Base-by-base conservation (phyloP, 1,284 basidiomycete species). In the Xanthoconium separans region DNA sequence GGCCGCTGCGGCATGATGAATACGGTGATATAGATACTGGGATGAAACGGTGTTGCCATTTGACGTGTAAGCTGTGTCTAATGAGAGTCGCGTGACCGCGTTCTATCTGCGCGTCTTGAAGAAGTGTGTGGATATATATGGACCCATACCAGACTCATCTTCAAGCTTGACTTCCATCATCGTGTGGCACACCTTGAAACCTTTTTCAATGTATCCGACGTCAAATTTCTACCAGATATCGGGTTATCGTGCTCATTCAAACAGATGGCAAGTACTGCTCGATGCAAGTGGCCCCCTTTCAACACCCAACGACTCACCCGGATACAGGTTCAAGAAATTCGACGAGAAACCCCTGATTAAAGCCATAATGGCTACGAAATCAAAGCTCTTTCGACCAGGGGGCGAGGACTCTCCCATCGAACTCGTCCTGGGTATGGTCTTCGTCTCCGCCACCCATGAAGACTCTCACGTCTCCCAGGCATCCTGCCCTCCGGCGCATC, bases 401-500 rank as follows among this genome's bases (percentile, higher is more conserved):
- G 69, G 68, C 1, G 33, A 30, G 13, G 59, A 61, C 12, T 43
- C 69, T 6, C 65, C 69, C 0, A 9, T 70, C 20, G 68, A 69
- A 15, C 61, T 69, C 12, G 51, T 72, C 18, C 50, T 69, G 51
- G 68, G 68, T 69, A 60, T 18, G 45, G 15, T 10, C 34, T 24
- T 22, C 2, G 24, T 27, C 6, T 4, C 6, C 3, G 3, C 27
- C 13, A 24, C 16, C 15, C 6, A 13, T 16, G 10, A 0, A 15
- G 22, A 20, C 18, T 29, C 40, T 24, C 40, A 22, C 4, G 24
- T 20, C 10, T 39, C 5, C 36, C 47, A 65, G 70, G 68, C 8
- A 59, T 69, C n/a, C 59, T 70, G 9, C 68, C 66, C 2, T 60
- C 50, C 0, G 68, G 68, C 2, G 70, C 69, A 3, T 72, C 68